Evolutionary conservation across 2,329 filamentous ascomycete species (phyloP).

Genomic region (Alternaria atra): DNA sequence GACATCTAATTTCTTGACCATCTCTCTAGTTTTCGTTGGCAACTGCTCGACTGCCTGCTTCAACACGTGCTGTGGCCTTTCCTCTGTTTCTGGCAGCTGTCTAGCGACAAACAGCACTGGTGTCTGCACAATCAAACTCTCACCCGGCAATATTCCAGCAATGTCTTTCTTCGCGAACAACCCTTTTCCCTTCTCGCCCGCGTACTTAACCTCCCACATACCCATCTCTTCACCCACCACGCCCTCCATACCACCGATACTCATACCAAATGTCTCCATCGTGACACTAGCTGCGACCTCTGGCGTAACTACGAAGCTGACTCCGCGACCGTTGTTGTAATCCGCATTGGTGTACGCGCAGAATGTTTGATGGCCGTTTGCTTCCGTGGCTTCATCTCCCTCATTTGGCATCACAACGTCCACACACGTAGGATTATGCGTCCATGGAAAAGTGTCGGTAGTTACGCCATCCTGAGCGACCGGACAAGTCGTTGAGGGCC

Average conservation of each 20-base stretch:
- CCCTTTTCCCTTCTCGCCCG: constrained; percentile 34
- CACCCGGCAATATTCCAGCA: constrained; percentile 31
- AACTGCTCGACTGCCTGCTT: constrained; percentile 34
- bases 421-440: constrained; percentile 39
- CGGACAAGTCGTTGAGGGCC: constrained; percentile 27
- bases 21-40: constrained; percentile 26
- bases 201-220: constrained; percentile 33
- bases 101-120: constrained; percentile 36
- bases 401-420: constrained; percentile 18
- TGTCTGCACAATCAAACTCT: constrained; percentile 35
- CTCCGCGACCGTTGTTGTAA: constrained; percentile 39
- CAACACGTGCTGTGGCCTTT: constrained; percentile 23
- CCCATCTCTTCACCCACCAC: constrained; percentile 25
- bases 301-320: constrained; percentile 42
- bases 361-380: constrained; percentile 21
- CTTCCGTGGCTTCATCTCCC: constrained; percentile 11
- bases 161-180: constrained; percentile 34
- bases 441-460: constrained; percentile 41
- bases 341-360: constrained; percentile 40
- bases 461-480: constrained; percentile 35
- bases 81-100: constrained; percentile 19
- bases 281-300: constrained; percentile 34
- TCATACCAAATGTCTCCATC: constrained; percentile 23
- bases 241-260: constrained; percentile 21
- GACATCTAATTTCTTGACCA: constrained; percentile 28